Base-by-base conservation (phyloP, 2,329 filamentous ascomycete genomes). In the Curvularia sp. region DNA sequence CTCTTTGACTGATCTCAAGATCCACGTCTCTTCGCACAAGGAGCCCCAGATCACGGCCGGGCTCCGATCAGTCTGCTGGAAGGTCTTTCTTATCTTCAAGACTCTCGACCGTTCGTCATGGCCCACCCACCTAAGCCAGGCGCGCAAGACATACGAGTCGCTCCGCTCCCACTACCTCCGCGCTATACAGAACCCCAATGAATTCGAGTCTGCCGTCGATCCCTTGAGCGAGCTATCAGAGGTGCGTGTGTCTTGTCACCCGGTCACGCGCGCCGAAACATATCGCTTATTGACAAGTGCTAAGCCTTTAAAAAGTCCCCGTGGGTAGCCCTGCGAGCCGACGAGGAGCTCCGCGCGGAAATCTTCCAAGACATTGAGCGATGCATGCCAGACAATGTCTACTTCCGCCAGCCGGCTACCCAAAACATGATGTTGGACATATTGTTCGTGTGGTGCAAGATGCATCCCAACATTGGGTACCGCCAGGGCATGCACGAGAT, bases 401-500 rank as follows among this genome's bases (percentile, higher is more conserved):
- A 94, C 74, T 99, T 98, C 71, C 92, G 93, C 56, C 86, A 93
- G 66, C 86, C 89, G 12, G 80, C 83, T 13, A 91, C 91, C 1
- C 95, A 98, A 75, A 84, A 83, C 41, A 90, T 92, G 77, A 88
- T 99, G 68, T 80, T 96, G 30, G 91, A 99, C 72, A 88, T 97
- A 30, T 82, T 99, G 32, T 99, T 98, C 77, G 86, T 99, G 65
- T 98, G 93, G 79, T 95, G 93, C 80, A 98, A 97, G 77, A 84
- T 96, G 52, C 92, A 98, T 71, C 92, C 92, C 1, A 87, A 89
- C 66, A 84, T 92, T 53, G 92, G 92, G 15, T 99, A 99, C 74
- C 87, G 95, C n/a, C 95, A 99, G 79, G 95, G 95, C 10, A 99
- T 99, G 94, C 95, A 99, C 74, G 95, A 99, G 78, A 82, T 99